Base-by-base conservation (phyloP, 306 rosid genomes). In the Canavalia ensiformis region DNA sequence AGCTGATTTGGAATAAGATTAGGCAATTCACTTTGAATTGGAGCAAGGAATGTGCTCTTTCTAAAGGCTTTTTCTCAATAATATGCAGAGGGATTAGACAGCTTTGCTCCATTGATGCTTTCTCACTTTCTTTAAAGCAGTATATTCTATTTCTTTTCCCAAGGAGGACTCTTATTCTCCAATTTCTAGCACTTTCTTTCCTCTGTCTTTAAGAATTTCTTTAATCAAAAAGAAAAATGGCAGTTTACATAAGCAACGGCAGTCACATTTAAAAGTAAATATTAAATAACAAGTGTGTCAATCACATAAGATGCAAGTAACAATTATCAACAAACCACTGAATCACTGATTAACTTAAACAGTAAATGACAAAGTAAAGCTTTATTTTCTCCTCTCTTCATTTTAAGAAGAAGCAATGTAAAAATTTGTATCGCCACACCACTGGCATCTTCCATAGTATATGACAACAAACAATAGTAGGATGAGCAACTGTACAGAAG, bases 401-500 rank as follows among this genome's bases (percentile, higher is more conserved):
- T 50, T 71, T 29, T 59, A 78, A 42, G 41, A 62, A 72, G 29
- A 74, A 60, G 68, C 34, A 75, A 71, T 18, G 41, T 8, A 25
- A 52, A 33, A 81, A 52, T 6, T 51, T 13, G 65, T 62, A 37
- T 62, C 65, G n/a, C 39, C 50, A 47, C 29, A 29, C 45, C 69
- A 78, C 55, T 45, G 76, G 71, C 70, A 78, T 45, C 25, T 51
- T 75, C 54, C 56, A 71, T 46, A 74, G 34, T 4, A 77, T 39
- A 72, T 49, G 49, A 78, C 46, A 56, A 76, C 76, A 85, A 80
- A 75, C 56, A 73, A 74, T 10, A 76, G 63, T 64, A 71, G 58
- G 84, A 85, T 62, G 65, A 76, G 37, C 67, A 83, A 77, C 46
- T 59, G 33, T 39, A 55, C 8, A 25, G 79, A 11, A 59, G 74